Evolutionary conservation across 1,139 yeast species (phyloP).

Genomic region (Scheffersomyces titani): DNA sequence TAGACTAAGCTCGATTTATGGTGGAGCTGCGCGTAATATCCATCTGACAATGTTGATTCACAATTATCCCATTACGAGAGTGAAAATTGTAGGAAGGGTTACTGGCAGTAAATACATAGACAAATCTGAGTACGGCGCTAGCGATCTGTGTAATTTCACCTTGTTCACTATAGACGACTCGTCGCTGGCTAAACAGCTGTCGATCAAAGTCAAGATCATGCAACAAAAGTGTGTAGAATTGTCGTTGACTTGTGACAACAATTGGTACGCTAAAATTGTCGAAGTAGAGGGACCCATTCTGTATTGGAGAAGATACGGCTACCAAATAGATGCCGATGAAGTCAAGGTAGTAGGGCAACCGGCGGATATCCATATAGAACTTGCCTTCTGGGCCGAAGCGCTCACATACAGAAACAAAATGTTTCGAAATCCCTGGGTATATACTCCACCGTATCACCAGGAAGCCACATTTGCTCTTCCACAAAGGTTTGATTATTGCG

Average conservation of each 20-base stretch:
- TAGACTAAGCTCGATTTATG: neutral
- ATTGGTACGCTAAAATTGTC: conserved; percentile 9
- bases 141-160: neutral
- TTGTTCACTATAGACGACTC: conserved; percentile 26
- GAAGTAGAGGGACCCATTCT: conserved; percentile 9
- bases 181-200: conserved; percentile 17
- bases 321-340: conserved; percentile 4
- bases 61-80: conserved; percentile 36
- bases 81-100: conserved; percentile 32
- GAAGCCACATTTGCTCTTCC: conserved; percentile 1
- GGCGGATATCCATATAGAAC: conserved; percentile 21
- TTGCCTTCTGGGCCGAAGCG: conserved; percentile 35
- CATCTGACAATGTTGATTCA: conserved; percentile 19
- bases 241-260: conserved; percentile 7
- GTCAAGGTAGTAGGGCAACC: conserved; percentile 2
- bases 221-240: conserved; percentile 11
- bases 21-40: neutral
- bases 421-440: conserved; percentile 26
- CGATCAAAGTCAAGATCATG: conserved; percentile 12
- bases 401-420: conserved; percentile 21
- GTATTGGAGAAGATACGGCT: neutral
- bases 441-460: conserved; percentile 12
- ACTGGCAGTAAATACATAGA: conserved; percentile 8
- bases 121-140: neutral
- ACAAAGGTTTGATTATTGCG: conserved; percentile 1